These are phyloP conservation scores for Yamadazyma blattariae DNA, from an alignment of 1,139 yeast genomes.

Conservation along the genomic window DNA sequence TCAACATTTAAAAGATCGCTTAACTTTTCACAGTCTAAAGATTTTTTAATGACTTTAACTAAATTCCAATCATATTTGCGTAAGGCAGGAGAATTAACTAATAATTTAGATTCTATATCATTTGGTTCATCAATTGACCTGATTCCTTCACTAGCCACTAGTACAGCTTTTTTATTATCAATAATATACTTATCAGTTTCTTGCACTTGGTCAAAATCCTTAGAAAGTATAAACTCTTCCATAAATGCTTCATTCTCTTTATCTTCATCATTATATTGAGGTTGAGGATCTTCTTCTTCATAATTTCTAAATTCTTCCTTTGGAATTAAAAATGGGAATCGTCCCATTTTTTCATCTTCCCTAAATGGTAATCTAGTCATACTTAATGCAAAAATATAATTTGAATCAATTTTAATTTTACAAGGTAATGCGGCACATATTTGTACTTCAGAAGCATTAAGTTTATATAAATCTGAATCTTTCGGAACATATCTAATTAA, in stretches of 20 bases:
- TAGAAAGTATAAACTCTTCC: slow-evolving; percentile 11
- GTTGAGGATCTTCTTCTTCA: not conserved
- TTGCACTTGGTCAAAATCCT: slow-evolving; percentile 19
- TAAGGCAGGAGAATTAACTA: slow-evolving; percentile 30
- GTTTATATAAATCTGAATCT: slow-evolving; percentile 6
- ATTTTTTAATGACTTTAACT: slow-evolving; percentile 23
- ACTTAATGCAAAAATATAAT: slow-evolving; percentile 28
- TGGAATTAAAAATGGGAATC: slow-evolving; percentile 48
- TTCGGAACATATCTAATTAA: slow-evolving; percentile 62
- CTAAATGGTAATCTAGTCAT: slow-evolving; percentile 63
- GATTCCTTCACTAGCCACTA: slow-evolving; percentile 11
- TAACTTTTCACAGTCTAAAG: slow-evolving; percentile 22
- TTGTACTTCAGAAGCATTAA: slow-evolving; percentile 41
- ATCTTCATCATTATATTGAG: slow-evolving; percentile 18
- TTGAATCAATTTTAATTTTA: slow-evolving; percentile 16
- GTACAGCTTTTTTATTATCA: slow-evolving; percentile 14
- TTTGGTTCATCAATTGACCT: not conserved
- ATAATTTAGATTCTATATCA: slow-evolving; percentile 16
- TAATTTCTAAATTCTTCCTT: slow-evolving; percentile 22
- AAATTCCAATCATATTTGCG: slow-evolving; percentile 25
- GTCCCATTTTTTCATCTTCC: slow-evolving; percentile 71
- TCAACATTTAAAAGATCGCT: slow-evolving; percentile 16
- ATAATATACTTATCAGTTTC: slow-evolving; percentile 4
- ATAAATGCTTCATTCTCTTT: slow-evolving; percentile 7
- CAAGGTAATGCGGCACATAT: slow-evolving; percentile 60